phyloP scores from a whole-genome alignment of 2,329 filamentous ascomycete species.

The Phyllosticta capitalensis region DNA sequence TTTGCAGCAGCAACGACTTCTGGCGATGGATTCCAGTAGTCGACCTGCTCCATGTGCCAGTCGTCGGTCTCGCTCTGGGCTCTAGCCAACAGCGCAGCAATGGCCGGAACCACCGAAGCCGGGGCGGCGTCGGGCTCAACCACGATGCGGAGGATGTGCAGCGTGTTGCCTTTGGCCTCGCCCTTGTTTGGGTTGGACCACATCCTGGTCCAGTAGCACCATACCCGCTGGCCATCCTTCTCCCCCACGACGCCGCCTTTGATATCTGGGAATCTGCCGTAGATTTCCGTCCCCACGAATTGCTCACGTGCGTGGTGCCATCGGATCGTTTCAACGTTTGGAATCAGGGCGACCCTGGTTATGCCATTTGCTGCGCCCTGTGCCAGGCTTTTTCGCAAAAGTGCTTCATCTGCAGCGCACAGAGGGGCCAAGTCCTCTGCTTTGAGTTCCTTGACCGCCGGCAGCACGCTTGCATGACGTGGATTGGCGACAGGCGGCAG shows the following conservation, averaged over 20 bases:
- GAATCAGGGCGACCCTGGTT: constrained; percentile 54
- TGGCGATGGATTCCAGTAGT: constrained; percentile 74
- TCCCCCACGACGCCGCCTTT: constrained; percentile 60
- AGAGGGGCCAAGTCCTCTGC: constrained; percentile 52
- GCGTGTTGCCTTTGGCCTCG: constrained; percentile 50
- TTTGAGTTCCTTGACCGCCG: constrained; percentile 39
- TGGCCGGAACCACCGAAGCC: constrained; percentile 33
- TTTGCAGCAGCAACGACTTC: constrained; percentile 33
- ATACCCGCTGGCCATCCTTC: constrained; percentile 48
- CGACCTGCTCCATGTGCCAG: constrained; percentile 61
- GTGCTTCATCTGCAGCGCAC: constrained; percentile 53
- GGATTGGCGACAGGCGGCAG: constrained; percentile 39
- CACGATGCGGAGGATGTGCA: constrained; percentile 61
- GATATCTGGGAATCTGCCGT: constrained; percentile 46
- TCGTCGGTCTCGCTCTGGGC: constrained; percentile 61
- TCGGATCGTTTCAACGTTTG: constrained; percentile 56
- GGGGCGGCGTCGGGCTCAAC: constrained; percentile 28
- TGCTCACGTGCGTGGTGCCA: constrained; percentile 80
- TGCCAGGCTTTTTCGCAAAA: constrained; percentile 48
- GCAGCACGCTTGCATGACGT: constrained; percentile 11
- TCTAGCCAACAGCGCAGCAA: constrained; percentile 54
- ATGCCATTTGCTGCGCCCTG: constrained; percentile 30
- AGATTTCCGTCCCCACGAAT: constrained; percentile 59
- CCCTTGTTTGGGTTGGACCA: constrained; percentile 49
- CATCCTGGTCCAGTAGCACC: constrained; percentile 63